phyloP scores from a whole-genome alignment of 2,329 filamentous ascomycete genomes.

The Fusarium transvaalense region DNA sequence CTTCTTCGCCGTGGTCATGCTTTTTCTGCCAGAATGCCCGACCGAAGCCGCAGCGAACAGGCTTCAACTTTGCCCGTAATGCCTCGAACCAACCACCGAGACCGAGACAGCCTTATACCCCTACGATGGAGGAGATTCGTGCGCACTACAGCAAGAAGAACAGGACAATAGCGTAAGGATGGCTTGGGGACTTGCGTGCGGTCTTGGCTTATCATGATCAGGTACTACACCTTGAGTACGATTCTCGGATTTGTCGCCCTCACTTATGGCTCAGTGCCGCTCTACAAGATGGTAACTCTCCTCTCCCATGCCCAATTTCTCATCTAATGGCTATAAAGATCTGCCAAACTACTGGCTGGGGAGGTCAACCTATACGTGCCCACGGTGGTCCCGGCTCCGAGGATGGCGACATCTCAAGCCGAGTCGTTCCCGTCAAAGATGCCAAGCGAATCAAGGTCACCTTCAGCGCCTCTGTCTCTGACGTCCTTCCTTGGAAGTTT shows the following conservation, averaged over 20 bases:
- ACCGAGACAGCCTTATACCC: conserved; percentile 45
- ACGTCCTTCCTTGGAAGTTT: conserved; percentile 97
- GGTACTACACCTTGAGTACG: conserved; percentile 80
- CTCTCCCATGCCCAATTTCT: too few species aligned
- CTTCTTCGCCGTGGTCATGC: conserved; percentile 53
- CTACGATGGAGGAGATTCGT: conserved; percentile 72
- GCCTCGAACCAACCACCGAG: conserved; percentile 50
- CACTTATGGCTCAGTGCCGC: conserved; percentile 84
- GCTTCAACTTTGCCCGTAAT: conserved; percentile 49
- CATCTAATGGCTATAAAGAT: conserved; percentile 63
- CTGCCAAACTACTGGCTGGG: conserved; percentile 89
- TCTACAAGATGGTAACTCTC: conserved; percentile 84
- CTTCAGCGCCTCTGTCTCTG: conserved; percentile 95
- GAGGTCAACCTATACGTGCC: conserved; percentile 90
- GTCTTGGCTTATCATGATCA: conserved; percentile 51
- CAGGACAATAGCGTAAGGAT: conserved; percentile 63
- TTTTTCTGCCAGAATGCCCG: conserved; percentile 55
- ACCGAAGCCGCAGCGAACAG: conserved; percentile 44
- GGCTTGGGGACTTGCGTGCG: neutral
- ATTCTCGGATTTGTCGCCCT: conserved; percentile 84
- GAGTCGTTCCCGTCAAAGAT: conserved; percentile 82
- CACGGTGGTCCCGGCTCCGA: conserved; percentile 66
- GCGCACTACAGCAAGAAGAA: conserved; percentile 77
- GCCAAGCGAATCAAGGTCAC: conserved; percentile 92
- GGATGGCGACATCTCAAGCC: conserved; percentile 75